phyloP scores from a whole-genome alignment of 2,329 filamentous ascomycete genomes.

The Microsporum canis region DNA sequence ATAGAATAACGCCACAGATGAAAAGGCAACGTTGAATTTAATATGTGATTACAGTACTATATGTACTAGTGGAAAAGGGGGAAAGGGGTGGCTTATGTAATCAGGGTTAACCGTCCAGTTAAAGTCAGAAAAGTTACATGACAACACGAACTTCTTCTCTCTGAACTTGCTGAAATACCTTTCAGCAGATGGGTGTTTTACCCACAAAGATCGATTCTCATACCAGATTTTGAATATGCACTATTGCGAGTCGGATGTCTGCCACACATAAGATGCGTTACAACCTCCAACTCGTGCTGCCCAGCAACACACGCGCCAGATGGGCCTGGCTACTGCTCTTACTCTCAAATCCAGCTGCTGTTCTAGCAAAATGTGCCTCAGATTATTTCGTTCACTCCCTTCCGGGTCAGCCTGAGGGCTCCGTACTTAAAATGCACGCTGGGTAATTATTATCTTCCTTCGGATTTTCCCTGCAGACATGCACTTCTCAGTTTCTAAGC shows the following conservation, averaged over 20 bases:
- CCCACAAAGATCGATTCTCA: too few relatives aligned
- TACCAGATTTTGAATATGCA: background rate
- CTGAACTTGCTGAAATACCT: background rate
- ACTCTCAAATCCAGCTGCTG: slow-evolving; percentile 3
- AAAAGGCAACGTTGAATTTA: too few relatives aligned
- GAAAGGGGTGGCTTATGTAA: background rate
- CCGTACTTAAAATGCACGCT: slow-evolving; percentile 92
- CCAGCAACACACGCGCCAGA: background rate
- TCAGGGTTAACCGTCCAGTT: background rate
- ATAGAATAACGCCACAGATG: too few relatives aligned
- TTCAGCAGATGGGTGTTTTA: background rate
- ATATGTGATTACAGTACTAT: too few relatives aligned
- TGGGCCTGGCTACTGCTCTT: background rate
- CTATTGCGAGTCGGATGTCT: background rate
- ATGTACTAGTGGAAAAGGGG: background rate
- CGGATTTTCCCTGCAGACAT: background rate
- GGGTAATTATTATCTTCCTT: slow-evolving; percentile 51
- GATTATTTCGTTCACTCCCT: slow-evolving; percentile 85
- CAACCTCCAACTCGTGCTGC: background rate
- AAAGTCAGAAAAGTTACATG: background rate
- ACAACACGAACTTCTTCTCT: too few relatives aligned
- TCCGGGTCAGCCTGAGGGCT: slow-evolving; percentile 69
- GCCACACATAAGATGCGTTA: background rate
- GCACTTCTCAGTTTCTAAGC: background rate
- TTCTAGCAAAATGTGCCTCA: slow-evolving; percentile 40